Conservation (phyloP, 306 rosid genomes). For the Vicia faba region DNA sequence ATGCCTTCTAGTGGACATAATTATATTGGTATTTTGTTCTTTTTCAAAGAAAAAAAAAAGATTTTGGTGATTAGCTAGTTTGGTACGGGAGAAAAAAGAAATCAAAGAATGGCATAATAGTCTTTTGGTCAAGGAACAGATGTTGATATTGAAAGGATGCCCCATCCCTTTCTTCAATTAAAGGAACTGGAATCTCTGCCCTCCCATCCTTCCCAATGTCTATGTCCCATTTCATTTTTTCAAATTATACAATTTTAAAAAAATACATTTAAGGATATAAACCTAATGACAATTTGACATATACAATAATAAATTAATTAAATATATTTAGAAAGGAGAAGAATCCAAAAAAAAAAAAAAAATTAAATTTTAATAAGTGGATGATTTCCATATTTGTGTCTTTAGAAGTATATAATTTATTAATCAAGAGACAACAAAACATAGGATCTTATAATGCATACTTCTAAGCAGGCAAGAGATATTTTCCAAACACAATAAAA, state of each 20-base stretch:
- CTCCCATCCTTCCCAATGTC: constrained; percentile 75
- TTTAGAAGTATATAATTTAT: constrained; percentile 39
- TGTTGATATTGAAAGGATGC: constrained; percentile 57
- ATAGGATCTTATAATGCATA: constrained; percentile 52
- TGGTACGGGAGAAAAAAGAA: constrained; percentile 60
- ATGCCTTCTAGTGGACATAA: constrained; percentile 39
- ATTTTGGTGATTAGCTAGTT: constrained; percentile 30
- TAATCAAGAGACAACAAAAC: constrained; percentile 52
- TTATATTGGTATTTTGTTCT: constrained; percentile 43
- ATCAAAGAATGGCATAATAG: constrained; percentile 42
- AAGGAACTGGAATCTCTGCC: constrained; percentile 82
- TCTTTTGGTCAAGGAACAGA: constrained; percentile 69
- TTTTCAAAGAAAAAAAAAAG: constrained; percentile 14
- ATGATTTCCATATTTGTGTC: constrained; percentile 33
- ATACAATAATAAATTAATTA: too few relatives aligned
- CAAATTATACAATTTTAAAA: neutral
- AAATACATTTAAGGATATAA: neutral
- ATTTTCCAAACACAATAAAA: constrained; percentile 30
- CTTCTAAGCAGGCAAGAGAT: constrained; percentile 60
- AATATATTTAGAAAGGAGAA: too few relatives aligned
- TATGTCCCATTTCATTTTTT: constrained; percentile 51
- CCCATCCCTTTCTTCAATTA: constrained; percentile 73
- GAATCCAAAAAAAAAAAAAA: too few relatives aligned
- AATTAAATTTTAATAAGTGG: too few relatives aligned
- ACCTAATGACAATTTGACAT: neutral